A percentile compares a stretch with the other conserved stretches of the same genome.
phyloP scores from a whole-genome alignment of 441 rosid species.

The Gossypium schwendimanii region DNA sequence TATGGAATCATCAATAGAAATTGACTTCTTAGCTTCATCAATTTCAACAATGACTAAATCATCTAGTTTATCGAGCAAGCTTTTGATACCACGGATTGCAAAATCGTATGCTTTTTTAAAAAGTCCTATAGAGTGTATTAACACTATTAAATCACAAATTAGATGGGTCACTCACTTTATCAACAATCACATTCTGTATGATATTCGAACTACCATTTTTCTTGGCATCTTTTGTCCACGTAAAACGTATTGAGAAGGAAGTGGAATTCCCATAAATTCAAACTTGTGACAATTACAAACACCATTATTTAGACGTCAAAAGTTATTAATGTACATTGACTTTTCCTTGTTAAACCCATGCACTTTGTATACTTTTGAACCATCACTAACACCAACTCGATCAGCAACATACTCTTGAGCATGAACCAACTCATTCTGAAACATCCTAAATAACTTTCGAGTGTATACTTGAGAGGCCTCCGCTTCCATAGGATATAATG shows the following conservation, averaged over 20 bases:
- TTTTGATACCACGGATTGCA: not conserved
- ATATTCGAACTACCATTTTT: not conserved
- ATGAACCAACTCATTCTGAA: not conserved
- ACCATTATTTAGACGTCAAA: not conserved
- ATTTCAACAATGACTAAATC: not conserved
- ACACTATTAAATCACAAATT: not conserved
- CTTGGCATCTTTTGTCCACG: not conserved
- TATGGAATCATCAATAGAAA: not conserved
- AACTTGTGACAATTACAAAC: not conserved
- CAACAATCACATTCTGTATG: not conserved
- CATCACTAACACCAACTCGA: not conserved
- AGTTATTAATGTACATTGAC: not conserved
- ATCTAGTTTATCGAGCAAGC: not conserved
- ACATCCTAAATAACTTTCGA: not conserved
- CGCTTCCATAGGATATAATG: not conserved
- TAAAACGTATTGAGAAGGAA: not conserved
- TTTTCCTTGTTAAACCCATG: not conserved
- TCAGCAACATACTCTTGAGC: not conserved
- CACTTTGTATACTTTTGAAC: not conserved
- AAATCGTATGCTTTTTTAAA: not conserved
- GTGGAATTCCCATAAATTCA: not conserved
- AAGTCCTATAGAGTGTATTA: no score
- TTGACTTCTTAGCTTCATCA: not conserved
- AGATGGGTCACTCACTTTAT: not conserved
- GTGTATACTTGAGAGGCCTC: not conserved